A percentile compares a stretch with the other conserved stretches of the same genome.
Conservation (phyloP, 495 filamentous ascomycete genomes). For the Podospora didyma region DNA sequence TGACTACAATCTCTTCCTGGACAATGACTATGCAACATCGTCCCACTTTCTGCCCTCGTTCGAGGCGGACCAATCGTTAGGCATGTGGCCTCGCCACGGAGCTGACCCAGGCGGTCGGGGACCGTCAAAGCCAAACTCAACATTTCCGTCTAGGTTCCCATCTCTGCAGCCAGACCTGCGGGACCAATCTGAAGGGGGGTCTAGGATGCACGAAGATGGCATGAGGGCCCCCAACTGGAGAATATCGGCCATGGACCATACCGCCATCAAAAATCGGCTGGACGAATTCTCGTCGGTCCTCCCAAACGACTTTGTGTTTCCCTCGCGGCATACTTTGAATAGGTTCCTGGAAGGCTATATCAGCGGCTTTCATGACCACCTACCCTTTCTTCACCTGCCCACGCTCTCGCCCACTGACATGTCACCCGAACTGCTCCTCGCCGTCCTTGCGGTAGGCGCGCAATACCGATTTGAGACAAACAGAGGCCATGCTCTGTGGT, state of each 20-base stretch:
- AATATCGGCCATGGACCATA: slow-evolving; percentile 60
- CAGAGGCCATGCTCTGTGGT: slow-evolving; percentile 65
- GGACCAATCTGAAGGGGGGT: slow-evolving; percentile 47
- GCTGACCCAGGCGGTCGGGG: slow-evolving; percentile 36
- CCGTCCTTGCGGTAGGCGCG: slow-evolving; percentile 61
- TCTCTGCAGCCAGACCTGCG: slow-evolving; percentile 63
- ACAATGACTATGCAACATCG: slow-evolving; percentile 40
- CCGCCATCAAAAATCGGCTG: slow-evolving; percentile 57
- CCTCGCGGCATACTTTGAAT: slow-evolving; percentile 60
- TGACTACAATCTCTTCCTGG: slow-evolving; percentile 51
- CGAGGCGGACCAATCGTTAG: slow-evolving; percentile 44
- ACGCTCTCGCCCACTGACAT: slow-evolving; percentile 52
- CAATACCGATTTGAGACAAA: slow-evolving; percentile 68
- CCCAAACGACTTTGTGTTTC: slow-evolving; percentile 61
- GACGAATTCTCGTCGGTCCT: slow-evolving; percentile 63
- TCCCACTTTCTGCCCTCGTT: slow-evolving; percentile 46
- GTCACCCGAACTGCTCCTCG: slow-evolving; percentile 58
- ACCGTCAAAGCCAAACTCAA: slow-evolving; percentile 52
- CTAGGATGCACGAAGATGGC: slow-evolving; percentile 39
- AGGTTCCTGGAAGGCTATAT: slow-evolving; percentile 65
- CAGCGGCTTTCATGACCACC: slow-evolving; percentile 63
- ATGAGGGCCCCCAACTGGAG: slow-evolving; percentile 54
- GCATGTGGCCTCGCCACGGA: slow-evolving; percentile 39
- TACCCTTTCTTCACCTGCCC: slow-evolving; percentile 65
- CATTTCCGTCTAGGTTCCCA: slow-evolving; percentile 65